phyloP scores from a whole-genome alignment of 495 filamentous ascomycete species.

The Talaromyces adpressus region DNA sequence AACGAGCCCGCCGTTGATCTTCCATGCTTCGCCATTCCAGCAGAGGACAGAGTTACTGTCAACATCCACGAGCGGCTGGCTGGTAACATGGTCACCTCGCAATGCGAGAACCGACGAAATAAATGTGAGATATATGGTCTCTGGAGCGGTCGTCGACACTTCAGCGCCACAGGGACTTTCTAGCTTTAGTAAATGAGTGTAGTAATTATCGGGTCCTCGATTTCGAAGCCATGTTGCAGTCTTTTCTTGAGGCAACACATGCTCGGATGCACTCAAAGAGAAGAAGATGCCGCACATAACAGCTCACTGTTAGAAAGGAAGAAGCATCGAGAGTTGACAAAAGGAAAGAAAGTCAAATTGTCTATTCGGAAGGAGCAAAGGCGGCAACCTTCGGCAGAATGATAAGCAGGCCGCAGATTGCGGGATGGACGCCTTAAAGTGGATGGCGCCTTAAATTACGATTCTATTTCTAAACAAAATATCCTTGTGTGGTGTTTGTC shows the following conservation, averaged over 20 bases:
- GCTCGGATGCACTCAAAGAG: conserved; percentile 33
- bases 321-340: background rate
- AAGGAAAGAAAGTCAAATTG: background rate
- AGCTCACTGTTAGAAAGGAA: background rate
- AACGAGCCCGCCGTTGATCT: conserved; percentile 46
- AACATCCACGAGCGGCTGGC: conserved; percentile 64
- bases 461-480: background rate
- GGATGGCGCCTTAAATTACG: background rate
- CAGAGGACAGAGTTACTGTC: conserved; percentile 67
- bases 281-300: conserved; percentile 64
- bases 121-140: conserved; percentile 47
- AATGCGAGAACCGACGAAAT: conserved; percentile 82
- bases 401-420: conserved; percentile 1
- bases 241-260: conserved; percentile 29
- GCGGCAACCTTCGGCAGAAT: conserved; percentile 6
- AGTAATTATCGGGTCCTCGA: conserved; percentile 51
- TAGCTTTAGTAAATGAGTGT: conserved; percentile 23
- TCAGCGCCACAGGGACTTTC: conserved; percentile 10
- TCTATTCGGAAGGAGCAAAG: background rate
- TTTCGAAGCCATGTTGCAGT: conserved; percentile 35
- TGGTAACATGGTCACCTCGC: conserved; percentile 61
- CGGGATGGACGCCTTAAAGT: background rate
- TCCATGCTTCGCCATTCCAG: conserved; percentile 99
- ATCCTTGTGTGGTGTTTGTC: background rate
- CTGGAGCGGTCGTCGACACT: conserved; percentile 5